A percentile compares a stretch with the other conserved stretches of the same genome.
Conservation (phyloP, 352 stramenopile species). For the Pythium biforme region DNA sequence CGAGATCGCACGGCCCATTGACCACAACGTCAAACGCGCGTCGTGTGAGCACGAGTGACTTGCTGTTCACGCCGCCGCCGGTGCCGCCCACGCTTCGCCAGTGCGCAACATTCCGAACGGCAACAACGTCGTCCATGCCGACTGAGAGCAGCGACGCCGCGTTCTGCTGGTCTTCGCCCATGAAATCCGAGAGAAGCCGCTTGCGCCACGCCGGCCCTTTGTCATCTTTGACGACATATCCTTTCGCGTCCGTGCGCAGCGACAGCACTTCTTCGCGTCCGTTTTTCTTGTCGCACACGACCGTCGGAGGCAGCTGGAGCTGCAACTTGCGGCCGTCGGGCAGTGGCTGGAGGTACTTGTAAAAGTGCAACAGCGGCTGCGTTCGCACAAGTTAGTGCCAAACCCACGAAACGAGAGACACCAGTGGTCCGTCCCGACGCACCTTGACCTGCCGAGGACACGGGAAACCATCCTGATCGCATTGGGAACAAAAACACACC, state of each 20-base stretch:
- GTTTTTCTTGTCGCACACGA: conserved; percentile 57
- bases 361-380: conserved; percentile 72
- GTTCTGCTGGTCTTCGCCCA: conserved; percentile 20
- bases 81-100: conserved; percentile 37
- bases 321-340: conserved; percentile 40
- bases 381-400: background rate
- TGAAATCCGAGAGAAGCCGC: conserved; percentile 45
- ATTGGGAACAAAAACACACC: no score
- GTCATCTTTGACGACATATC: conserved; percentile 49
- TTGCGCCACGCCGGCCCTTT: conserved; percentile 58
- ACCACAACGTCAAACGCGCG: conserved; percentile 57
- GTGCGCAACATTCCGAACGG: conserved; percentile 54
- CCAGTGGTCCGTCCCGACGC: background rate
- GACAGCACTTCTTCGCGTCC: conserved; percentile 57
- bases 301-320: conserved; percentile 57
- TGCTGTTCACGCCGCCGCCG: conserved; percentile 37
- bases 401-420: no score
- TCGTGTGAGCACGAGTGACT: conserved; percentile 59
- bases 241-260: conserved; percentile 48
- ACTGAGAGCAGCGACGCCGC: conserved; percentile 17
- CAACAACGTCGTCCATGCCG: conserved; percentile 40
- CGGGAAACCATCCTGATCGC: conserved; percentile 23
- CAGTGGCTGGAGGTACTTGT: conserved; percentile 83
- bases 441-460: conserved; percentile 41
- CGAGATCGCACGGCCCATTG: conserved; percentile 51